Base-by-base conservation (phyloP, 768 basidiomycete genomes). In the Agaricus blazei region DNA sequence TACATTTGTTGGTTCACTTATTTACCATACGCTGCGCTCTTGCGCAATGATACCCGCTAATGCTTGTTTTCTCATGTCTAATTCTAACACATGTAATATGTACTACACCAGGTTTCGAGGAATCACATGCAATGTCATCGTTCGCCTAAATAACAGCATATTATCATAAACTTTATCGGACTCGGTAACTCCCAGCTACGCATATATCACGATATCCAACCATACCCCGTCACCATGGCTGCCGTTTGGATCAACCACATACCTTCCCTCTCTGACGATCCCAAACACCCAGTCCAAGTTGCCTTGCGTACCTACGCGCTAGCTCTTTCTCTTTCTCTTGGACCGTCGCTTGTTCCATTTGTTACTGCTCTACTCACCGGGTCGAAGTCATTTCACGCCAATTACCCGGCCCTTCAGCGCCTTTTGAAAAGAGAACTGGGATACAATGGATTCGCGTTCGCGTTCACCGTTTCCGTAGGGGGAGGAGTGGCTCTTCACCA, bases 281-380 rank as follows among this genome's bases (percentile, higher is more conserved):
- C 73, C 3, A 62, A 70, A 34, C 83, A 87, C 62, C 82, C 84
- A 2, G 60, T 74, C 12, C 83, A 82, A 52, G 72, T 88, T 41
- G 77, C 84, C 1, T 64, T 86, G 29, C 78, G 88, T 59, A 86
- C 90, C 0, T 91, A 89, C 67, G 74, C 72, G 3, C 78, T 91
- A 9, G 75, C 81, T 0, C 71, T 88, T 8, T 83, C 80, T 1
- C 75, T 90, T 23, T 81, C 82, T 1, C 74, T 91, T n/a, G 82
- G 81, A 2, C 88, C 89, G 1, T 73, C 80, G 2, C 68, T 89
- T 9, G 56, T 88, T 2, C 81, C 84, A 1, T 75, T 85, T 57
- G 34, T 82, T 9, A 67, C 72, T 1, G 29, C 50, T 52, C 28
- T 56, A 27, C 24, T 57, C 23, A 14, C 59, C 58, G 34, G 46